These are phyloP conservation scores for Clonostachys solani DNA, from an alignment of 2,329 filamentous ascomycete species.

Conservation along the genomic window DNA sequence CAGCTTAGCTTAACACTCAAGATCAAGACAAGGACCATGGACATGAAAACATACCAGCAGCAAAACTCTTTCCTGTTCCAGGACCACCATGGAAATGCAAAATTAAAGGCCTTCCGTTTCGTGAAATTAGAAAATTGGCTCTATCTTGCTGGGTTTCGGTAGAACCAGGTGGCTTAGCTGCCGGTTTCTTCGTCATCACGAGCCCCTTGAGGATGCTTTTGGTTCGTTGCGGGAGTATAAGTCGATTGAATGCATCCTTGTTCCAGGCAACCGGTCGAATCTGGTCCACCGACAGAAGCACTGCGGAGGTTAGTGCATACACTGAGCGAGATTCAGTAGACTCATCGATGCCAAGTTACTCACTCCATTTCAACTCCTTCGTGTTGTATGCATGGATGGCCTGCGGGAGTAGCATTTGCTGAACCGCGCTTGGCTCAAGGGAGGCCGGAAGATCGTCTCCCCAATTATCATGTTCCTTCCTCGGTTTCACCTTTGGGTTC, in stretches of 20 bases:
- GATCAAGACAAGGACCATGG: too few relatives aligned
- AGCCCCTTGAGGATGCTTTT: conserved; percentile 20
- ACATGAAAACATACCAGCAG: conserved; percentile 6
- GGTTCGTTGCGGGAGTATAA: conserved; percentile 8
- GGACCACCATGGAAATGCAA: conserved; percentile 23
- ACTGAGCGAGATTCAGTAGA: too few relatives aligned
- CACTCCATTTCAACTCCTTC: too few relatives aligned
- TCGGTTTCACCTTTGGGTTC: too few relatives aligned
- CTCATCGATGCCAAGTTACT: too few relatives aligned
- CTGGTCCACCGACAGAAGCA: background rate
- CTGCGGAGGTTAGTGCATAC: background rate
- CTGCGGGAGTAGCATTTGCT: too few relatives aligned
- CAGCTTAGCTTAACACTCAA: too few relatives aligned
- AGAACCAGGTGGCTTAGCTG: conserved; percentile 6
- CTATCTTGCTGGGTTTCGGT: too few relatives aligned
- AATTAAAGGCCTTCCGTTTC: conserved; percentile 20
- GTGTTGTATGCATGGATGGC: too few relatives aligned
- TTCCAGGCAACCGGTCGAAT: conserved; percentile 7
- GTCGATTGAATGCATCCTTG: conserved; percentile 7
- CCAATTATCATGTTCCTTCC: too few relatives aligned
- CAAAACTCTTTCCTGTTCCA: conserved; percentile 24
- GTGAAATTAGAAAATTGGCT: conserved; percentile 20
- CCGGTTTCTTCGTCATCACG: conserved; percentile 11
- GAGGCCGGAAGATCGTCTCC: too few relatives aligned
- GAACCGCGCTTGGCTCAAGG: too few relatives aligned